Evolutionary conservation across 345 rosid genomes (phyloP).

Genomic region (Kernera saxatilis): DNA sequence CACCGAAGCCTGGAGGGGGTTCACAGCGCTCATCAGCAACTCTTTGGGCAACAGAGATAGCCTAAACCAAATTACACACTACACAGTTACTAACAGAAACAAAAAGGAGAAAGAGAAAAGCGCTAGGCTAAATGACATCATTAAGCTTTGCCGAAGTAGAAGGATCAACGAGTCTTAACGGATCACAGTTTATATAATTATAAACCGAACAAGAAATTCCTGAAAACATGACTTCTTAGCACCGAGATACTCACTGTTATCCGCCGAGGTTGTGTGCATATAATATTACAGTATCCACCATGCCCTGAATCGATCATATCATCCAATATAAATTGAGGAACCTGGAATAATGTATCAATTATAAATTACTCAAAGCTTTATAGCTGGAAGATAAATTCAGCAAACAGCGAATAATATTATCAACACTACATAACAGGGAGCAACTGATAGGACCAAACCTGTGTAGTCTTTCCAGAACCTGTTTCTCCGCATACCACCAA

Average conservation of each 20-base stretch:
- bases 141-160: neutral
- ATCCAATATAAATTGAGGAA: constrained; percentile 91
- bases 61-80: constrained; percentile 40
- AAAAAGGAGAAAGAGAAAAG: neutral
- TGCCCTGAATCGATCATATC: constrained; percentile 81
- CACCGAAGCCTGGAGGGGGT: constrained; percentile 67
- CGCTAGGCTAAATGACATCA: neutral
- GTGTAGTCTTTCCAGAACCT: constrained; percentile 98
- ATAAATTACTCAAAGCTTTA: constrained; percentile 13
- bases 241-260: constrained; percentile 57
- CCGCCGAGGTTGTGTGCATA: constrained; percentile 97
- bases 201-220: neutral
- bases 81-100: neutral
- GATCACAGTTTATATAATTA: neutral
- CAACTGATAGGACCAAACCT: constrained; percentile 38
- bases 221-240: constrained; percentile 4
- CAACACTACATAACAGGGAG: constrained; percentile 2
- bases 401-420: neutral
- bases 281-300: constrained; percentile 80
- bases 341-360: constrained; percentile 41
- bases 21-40: constrained; percentile 93
- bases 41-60: constrained; percentile 94
- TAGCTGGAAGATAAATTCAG: neutral
- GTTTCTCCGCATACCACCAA: constrained; percentile 95
- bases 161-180: neutral